Evolutionary conservation across 306 rosid species (phyloP), one percentile per base, ranked within the genome.

Genomic region (Malus sylvestris): DNA sequence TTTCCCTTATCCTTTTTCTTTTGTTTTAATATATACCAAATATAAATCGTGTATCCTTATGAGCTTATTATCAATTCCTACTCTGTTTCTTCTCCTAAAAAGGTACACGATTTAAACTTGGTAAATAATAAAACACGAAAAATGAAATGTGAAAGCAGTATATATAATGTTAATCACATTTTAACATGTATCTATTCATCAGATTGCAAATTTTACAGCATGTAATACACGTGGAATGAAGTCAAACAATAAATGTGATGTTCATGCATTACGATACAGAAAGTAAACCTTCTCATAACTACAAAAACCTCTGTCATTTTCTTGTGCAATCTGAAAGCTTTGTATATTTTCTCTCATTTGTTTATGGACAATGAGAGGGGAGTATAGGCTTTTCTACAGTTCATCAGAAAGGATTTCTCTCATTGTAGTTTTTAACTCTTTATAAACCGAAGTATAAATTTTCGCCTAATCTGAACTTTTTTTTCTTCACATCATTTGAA

Each of bases 101-200:
- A 6, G 40, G 81, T 44, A 87, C 89, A 25, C 30, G 4, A 12
- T 42, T 44, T 13, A 25, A 22, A 40, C 44, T 44, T 19, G 9
- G 4, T 69, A 35, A 45, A 25, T 61, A 40, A 40, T 40, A 40
- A 32, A 33, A 16, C 16, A 32, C 8, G 18, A 33, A 59, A 10
- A 4, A 9, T 9, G 22, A n/a, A 71, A 32, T 11, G 10, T 1
- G 66, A 53, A 71, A 71, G 12, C n/a, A 53, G 23, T 49, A 4
- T 9, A 10, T 96, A 79, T 89, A 93, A 78, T 83, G 20, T 20
- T 51, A 33, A n/a, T 72, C 9, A 10, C 27, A 29, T 71, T 23
- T n/a, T 71, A n/a, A n/a, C 4, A 1, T 57, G 52, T 35, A 72
- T 25, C 53, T 58, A 33, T 29, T 7, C 6, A 64, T 30, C 14